phyloP scores from a whole-genome alignment of 106 monocot genomes.

The Xerophyta viscosa region DNA sequence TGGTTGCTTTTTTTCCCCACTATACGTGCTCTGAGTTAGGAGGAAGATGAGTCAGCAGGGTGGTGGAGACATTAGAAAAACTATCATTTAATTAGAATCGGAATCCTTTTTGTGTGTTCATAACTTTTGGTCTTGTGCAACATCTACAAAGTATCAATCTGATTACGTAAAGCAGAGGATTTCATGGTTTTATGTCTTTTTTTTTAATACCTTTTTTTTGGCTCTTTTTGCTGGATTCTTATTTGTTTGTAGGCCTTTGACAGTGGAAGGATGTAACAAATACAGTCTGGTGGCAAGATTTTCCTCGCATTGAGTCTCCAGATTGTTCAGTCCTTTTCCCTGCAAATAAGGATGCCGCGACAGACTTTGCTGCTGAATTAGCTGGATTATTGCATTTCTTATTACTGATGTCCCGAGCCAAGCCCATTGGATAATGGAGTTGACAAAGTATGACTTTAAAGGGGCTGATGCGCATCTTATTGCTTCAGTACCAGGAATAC shows the following conservation, averaged over 20 bases:
- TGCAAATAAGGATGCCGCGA: slow-evolving; percentile 18
- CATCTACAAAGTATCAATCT: too few relatives aligned
- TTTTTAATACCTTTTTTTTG: too few relatives aligned
- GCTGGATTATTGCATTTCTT: slow-evolving; percentile 70
- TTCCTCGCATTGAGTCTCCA: slow-evolving; percentile 43
- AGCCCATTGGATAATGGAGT: slow-evolving; percentile 73
- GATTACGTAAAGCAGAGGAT: too few relatives aligned
- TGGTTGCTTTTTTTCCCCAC: too few relatives aligned
- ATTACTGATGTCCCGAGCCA: slow-evolving; percentile 58
- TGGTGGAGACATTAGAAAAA: too few relatives aligned
- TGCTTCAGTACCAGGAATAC: slow-evolving; percentile 70
- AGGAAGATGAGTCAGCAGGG: too few relatives aligned
- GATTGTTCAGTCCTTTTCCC: slow-evolving; percentile 51
- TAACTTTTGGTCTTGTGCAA: too few relatives aligned
- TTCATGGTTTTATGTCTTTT: too few relatives aligned
- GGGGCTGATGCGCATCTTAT: slow-evolving; percentile 51
- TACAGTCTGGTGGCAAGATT: slow-evolving; percentile 93
- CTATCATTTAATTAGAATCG: too few relatives aligned
- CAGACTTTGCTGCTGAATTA: slow-evolving; percentile 74
- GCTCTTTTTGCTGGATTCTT: not conserved
- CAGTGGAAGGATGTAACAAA: slow-evolving; percentile 89
- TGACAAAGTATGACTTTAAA: slow-evolving; percentile 59
- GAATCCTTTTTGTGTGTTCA: too few relatives aligned
- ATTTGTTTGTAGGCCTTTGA: slow-evolving; percentile 1
- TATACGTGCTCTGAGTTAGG: too few relatives aligned